Base-by-base conservation (phyloP, 257 asterid genomes). In the Jacaranda mimosifolia region DNA sequence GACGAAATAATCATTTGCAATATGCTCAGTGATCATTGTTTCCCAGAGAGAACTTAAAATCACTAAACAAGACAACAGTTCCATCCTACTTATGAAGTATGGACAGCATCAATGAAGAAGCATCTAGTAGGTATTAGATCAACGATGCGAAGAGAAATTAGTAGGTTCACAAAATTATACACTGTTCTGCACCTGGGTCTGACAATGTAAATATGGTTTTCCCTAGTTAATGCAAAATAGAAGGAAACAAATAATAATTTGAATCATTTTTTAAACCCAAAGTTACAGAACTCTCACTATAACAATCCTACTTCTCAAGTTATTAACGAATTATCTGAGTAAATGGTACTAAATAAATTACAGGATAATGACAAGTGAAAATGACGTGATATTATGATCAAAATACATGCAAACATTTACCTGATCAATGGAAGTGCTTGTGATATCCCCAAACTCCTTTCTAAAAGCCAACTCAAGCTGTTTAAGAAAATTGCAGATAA, bases 391-490 rank as follows among this genome's bases (percentile, higher is more conserved):
- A 5, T 21, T 40, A 40, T 42, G 66, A 71, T 48, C 21, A 38
- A 70, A 62, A 35, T 36, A 65, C 52, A 40, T 57, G 69, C 66
- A 59, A 70, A 43, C 55, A 72, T 77, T 67, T 82, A 93, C 99
- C 98, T 96, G 97, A 57, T 93, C 92, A 73, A 57, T 81, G 18
- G 92, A 84, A 86, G 88, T 74, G 86, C 86, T 86, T 36, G 91
- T 76, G 80, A 82, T 59, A 18, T 90, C 94, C 67, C 92, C 97
- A 59, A 83, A 86, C 83, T 88, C 97, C 76, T 88, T 86, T 77
- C 88, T 88, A 83, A 91, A 91, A 81, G 98, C 96, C 82, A 96
- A 78, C 82, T 96, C 98, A 39, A 96, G 92, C 98, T 96, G 87
- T 85, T 70, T 39, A 66, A 79, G 73, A 80, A 73, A 64, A 75